These are phyloP conservation scores for Nyctanthes arbortristis DNA, from an alignment of 257 asterid species.

Conservation along the genomic window DNA sequence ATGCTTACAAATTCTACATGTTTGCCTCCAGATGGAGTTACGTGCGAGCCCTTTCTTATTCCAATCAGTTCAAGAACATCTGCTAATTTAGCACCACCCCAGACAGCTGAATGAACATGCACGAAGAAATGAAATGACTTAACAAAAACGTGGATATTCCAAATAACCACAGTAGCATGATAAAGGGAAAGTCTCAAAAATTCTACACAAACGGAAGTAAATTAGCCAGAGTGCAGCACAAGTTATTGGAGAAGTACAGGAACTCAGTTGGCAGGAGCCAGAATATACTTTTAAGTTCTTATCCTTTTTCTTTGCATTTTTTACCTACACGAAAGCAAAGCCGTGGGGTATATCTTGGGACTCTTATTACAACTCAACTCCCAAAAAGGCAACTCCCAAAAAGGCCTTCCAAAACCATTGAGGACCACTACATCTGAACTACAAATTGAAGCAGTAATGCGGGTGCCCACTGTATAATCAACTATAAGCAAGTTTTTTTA, in stretches of 20 bases:
- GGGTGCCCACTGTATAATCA: no score
- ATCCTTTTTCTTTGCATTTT: background rate
- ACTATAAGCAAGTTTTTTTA: no score
- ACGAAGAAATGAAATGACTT: constrained; percentile 17
- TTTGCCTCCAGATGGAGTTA: constrained; percentile 69
- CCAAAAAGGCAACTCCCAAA: background rate
- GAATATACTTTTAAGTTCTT: no score
- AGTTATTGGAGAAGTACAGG: background rate
- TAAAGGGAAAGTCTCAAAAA: constrained; percentile 8
- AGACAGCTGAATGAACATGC: constrained; percentile 62
- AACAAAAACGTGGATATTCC: background rate
- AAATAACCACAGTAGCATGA: background rate
- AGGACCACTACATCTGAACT: background rate
- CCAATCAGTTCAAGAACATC: constrained; percentile 90
- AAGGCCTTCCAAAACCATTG: background rate
- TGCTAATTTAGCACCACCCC: constrained; percentile 93
- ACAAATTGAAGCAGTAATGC: no score
- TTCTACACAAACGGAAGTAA: background rate
- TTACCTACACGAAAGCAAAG: no score
- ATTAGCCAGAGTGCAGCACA: background rate
- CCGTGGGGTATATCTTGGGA: background rate
- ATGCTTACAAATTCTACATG: constrained; percentile 96
- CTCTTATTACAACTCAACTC: background rate
- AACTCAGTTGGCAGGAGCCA: background rate
- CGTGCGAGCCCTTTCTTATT: constrained; percentile 60